Conservation (phyloP, 306 rosid species). For the Echinosophora koreensis region DNA sequence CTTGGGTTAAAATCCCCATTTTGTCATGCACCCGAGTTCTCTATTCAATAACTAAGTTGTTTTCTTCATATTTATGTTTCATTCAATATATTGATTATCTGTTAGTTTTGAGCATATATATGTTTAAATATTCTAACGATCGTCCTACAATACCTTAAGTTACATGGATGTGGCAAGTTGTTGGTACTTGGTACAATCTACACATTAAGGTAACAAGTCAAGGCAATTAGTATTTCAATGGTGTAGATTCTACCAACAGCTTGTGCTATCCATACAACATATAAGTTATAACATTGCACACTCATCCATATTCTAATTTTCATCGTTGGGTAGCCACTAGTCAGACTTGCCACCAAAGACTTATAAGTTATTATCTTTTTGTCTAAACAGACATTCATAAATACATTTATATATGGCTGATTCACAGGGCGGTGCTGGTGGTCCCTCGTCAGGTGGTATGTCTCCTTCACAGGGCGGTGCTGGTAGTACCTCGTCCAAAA, state of each 20-base stretch:
- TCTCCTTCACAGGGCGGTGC: no score
- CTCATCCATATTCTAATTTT: not conserved
- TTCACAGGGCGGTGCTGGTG: no score
- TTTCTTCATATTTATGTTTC: not conserved
- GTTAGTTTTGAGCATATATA: not conserved
- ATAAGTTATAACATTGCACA: conserved; percentile 15
- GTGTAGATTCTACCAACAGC: conserved; percentile 8
- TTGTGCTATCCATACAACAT: not conserved
- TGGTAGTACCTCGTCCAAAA: no score
- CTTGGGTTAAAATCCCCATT: not conserved
- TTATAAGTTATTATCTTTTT: no score
- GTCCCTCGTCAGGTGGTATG: no score
- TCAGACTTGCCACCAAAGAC: no score
- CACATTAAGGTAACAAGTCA: not conserved
- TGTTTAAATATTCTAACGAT: not conserved
- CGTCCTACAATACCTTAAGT: not conserved
- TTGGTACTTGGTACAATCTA: not conserved
- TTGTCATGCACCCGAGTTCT: not conserved
- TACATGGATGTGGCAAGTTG: not conserved
- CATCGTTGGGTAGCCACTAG: not conserved
- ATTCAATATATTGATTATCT: not conserved
- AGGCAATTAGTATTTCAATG: conserved; percentile 6
- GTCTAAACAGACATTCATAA: no score
- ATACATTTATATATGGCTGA: no score
- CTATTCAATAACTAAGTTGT: not conserved